Evolutionary conservation across 2,329 filamentous ascomycete species (phyloP), one percentile per base, ranked within the genome.

Genomic region (Basipetospora chlamydospora): DNA sequence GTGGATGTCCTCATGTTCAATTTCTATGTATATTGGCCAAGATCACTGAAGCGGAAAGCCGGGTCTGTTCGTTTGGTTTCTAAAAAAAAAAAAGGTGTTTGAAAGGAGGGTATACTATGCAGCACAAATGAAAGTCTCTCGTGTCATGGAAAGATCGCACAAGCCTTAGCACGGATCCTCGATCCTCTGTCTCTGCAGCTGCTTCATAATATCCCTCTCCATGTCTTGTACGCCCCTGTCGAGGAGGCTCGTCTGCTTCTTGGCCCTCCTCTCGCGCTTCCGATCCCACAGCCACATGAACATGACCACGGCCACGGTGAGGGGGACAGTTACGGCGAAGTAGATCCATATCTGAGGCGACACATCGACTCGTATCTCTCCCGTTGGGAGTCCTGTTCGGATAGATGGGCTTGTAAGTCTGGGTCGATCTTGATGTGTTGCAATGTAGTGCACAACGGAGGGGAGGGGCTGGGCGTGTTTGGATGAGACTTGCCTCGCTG

Each of bases 321-420:
- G 44, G 3, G 73, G 73, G 7, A 77, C 52, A 4, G 71, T 72
- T 38, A 77, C 63, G 41, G 58, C 70, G 44, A 77, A 77, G 56
- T 77, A 78, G 36, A 78, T 63, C 73, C 73, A 78, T 18, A 78
- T 57, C 35, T 63, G 54, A n/a, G 58, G 50, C 9, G 66, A 67
- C 10, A 76, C 66, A 32, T 59, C 51, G 5, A 60, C 55, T n/a
- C 54, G 49, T 3, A 54, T 50, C 35, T 50, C 56, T 48, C 20
- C 15, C 43, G n/a, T n/a, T 66, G 64, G 44, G 76, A 77, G 53
- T 77, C 66, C 7, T 18, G n/a, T 22, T n/a, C 13, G 17, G 13
- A 22, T 17, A 8, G 5, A 10, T 3, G 12, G 5, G 16, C 22
- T 18, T 16, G 21, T 25, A 25, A 20, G 17, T 13, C 7, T 8